Evolutionary conservation across 2,329 filamentous ascomycete genomes (phyloP), one percentile per base, ranked within the genome.

Genomic region (Tolypocladium inflatum): DNA sequence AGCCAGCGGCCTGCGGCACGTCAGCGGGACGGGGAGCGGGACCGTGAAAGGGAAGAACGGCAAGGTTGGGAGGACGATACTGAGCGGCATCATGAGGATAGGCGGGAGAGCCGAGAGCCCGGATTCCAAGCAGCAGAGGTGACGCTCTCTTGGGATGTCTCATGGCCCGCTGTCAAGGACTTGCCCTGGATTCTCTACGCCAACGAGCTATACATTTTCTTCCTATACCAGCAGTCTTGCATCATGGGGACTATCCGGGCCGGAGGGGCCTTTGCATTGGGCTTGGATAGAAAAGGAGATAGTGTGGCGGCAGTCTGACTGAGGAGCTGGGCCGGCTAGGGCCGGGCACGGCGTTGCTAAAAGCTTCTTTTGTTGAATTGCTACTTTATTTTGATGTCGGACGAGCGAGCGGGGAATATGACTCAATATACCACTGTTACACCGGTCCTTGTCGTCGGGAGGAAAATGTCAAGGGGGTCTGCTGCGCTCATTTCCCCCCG

Each of bases 41-140:
- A 72, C 70, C 17, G 58, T 70, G 41, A 73, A 70, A 62, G 63
- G 62, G 33, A 73, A 73, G 54, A 74, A 74, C 21, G 72, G 67
- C n/a, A 73, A 73, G 51, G 69, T 74, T 7, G 75, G 75, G 10
- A 67, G 75, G 55, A 75, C 72, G 6, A 72, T 78, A 9, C 64
- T 78, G 17, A 76, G 71, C 50, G 75, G 75, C 48, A 76, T 78
- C 62, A 78, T 77, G 69, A 71, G 73, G 50, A 76, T 76, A 48
- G 74, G 74, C 4, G 70, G 68, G 2, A 67, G 74, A 35, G 69
- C 71, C 30, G 74, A 76, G 56, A 76, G 74, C 43, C 73, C 74
- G 0, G 74, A 76, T n/a, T 63, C 65, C 9, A 75, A 71, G 57
- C 65, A 67, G 43, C 59, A 62, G 21, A 61, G 54, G 56, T 65